Percentiles rank a stretch among this genome's conserved stretches.
Conservation (phyloP, 352 stramenopile genomes). For the Phytophthora tentaculata region DNA sequence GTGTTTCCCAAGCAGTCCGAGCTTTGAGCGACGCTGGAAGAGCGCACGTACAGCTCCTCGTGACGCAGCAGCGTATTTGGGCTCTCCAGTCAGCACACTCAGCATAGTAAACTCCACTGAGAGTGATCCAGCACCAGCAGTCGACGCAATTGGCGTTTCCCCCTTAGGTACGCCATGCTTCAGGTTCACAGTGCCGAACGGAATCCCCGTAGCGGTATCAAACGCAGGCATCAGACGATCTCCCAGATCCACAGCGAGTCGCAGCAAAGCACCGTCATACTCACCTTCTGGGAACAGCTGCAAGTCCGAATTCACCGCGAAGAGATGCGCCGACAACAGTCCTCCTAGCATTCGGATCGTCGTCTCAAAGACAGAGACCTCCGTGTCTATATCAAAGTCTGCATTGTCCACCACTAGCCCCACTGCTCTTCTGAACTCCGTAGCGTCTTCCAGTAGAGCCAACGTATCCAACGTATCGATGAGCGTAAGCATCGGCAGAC, state of each 20-base stretch:
- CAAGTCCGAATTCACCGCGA: slow-evolving; percentile 65
- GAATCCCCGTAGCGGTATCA: slow-evolving; percentile 95
- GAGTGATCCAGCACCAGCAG: slow-evolving; percentile 96
- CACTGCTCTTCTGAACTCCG: slow-evolving; percentile 79
- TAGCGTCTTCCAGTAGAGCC: slow-evolving; percentile 79
- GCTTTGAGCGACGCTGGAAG: slow-evolving; percentile 70
- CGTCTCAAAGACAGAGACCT: slow-evolving; percentile 94
- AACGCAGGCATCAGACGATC: slow-evolving; percentile 97
- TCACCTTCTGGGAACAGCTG: slow-evolving; percentile 58
- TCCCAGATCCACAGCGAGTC: slow-evolving; percentile 94
- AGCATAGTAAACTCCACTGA: slow-evolving; percentile 98
- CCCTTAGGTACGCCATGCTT: slow-evolving; percentile 82
- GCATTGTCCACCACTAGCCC: slow-evolving; percentile 59
- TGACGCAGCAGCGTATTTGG: slow-evolving; percentile 72
- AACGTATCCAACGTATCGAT: slow-evolving; percentile 93
- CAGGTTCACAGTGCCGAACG: slow-evolving; percentile 98
- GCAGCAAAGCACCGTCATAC: slow-evolving; percentile 94
- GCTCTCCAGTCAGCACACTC: slow-evolving; percentile 79
- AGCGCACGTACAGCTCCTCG: slow-evolving; percentile 76
- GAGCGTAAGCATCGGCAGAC: slow-evolving; percentile 88
- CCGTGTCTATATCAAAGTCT: slow-evolving; percentile 86
- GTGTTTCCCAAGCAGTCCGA: slow-evolving; percentile 96
- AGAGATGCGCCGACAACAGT: slow-evolving; percentile 90
- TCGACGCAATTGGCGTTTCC: slow-evolving; percentile 96
- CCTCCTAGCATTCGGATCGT: slow-evolving; percentile 93